These are phyloP conservation scores for Lipomyces yarrowii DNA, from an alignment of 1,139 yeast genomes.

Conservation along the genomic window DNA sequence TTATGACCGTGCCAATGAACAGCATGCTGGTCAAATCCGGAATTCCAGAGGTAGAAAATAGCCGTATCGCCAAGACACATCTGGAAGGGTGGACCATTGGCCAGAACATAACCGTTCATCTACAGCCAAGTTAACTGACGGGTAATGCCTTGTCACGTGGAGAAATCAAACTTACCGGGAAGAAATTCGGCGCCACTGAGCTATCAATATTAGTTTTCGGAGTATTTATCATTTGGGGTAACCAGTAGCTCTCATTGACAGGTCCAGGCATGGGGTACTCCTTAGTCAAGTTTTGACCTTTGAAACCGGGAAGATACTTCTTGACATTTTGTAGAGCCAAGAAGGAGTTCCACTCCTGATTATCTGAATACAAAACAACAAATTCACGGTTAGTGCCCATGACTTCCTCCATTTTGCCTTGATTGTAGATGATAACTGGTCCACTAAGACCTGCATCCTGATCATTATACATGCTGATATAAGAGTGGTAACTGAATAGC, in stretches of 20 bases:
- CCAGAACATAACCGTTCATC: conserved; percentile 4
- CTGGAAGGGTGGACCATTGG: neutral
- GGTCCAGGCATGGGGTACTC: neutral
- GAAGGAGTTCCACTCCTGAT: conserved; percentile 2
- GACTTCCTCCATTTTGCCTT: neutral
- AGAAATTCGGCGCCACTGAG: neutral
- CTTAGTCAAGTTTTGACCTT: neutral
- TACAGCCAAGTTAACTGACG: neutral
- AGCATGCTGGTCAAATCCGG: conserved; percentile 3
- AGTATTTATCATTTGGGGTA: neutral
- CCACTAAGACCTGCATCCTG: conserved; percentile 1
- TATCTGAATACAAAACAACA: neutral
- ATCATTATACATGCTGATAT: neutral
- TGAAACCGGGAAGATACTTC: neutral
- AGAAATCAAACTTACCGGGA: neutral
- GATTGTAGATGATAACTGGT: neutral
- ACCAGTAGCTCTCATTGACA: neutral
- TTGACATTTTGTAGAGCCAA: neutral
- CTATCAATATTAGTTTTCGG: neutral
- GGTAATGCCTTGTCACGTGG: neutral
- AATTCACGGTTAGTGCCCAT: neutral
- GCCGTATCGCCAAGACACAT: conserved; percentile 1
- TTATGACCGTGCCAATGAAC: conserved; percentile 6
- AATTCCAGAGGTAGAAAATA: neutral
- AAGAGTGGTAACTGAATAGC: conserved; percentile 1